A percentile compares a stretch with the other conserved stretches of the same genome.
Evolutionary conservation across 306 rosid genomes (phyloP).

Genomic region (Quercus parvula): DNA sequence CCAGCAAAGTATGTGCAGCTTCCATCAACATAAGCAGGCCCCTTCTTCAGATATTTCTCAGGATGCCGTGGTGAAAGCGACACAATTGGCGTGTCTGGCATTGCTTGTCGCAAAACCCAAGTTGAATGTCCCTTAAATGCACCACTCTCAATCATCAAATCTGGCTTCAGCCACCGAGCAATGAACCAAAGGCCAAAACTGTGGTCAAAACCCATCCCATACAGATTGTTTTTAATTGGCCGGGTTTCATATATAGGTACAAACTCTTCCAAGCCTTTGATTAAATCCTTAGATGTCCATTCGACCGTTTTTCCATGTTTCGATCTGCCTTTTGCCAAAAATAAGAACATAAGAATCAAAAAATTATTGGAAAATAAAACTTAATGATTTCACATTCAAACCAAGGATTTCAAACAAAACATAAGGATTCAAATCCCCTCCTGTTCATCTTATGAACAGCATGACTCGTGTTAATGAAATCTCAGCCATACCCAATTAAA

Average conservation of each 20-base stretch:
- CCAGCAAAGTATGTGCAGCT: conserved; percentile 95
- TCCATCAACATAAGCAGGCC: conserved; percentile 93
- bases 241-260: conserved; percentile 86
- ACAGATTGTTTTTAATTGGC: conserved; percentile 84
- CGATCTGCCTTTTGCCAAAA: conserved; percentile 99
- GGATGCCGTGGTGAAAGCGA: conserved; percentile 96
- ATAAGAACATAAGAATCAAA: conserved; percentile 63
- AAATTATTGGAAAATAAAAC: conserved; percentile 17
- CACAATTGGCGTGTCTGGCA: conserved; percentile 72
- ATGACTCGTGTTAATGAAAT: background rate
- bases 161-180: conserved; percentile 84
- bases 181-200: conserved; percentile 99
- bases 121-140: conserved; percentile 99
- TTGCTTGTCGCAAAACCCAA: conserved; percentile 96
- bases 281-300: conserved; percentile 92
- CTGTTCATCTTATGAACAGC: background rate
- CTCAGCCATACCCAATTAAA: background rate
- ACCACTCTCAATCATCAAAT: conserved; percentile 95
- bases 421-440: background rate
- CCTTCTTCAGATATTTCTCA: conserved; percentile 88
- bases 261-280: conserved; percentile 83
- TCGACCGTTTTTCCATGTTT: conserved; percentile 92
- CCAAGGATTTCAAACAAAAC: conserved; percentile 16
- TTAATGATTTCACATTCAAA: conserved; percentile 16
- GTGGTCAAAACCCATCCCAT: conserved; percentile 99